Conservation (phyloP, 345 rosid genomes). For the Populus deltoides region DNA sequence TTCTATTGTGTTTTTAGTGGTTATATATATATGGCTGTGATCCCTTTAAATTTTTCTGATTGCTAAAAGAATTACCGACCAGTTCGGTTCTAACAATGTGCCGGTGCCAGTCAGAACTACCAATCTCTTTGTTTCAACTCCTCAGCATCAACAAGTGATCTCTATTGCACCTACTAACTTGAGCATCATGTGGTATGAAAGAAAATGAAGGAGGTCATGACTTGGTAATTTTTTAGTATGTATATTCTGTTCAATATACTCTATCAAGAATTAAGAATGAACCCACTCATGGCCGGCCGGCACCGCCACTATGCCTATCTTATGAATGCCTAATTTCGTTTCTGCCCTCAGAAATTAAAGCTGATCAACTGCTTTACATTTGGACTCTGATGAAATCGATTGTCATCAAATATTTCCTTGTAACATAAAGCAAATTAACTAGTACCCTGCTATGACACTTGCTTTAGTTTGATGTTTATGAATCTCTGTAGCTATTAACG, state of each 20-base stretch:
- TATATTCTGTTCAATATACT: not conserved
- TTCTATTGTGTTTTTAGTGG: not conserved
- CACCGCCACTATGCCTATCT: not conserved
- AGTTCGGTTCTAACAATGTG: not conserved
- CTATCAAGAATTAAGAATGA: not conserved
- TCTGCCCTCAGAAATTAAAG: not conserved
- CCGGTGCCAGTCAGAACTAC: not conserved
- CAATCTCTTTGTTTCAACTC: not conserved
- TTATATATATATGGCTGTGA: not conserved
- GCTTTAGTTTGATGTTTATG: not conserved
- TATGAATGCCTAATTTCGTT: not conserved
- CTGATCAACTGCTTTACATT: not conserved
- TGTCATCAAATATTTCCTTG: not conserved
- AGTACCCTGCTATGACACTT: not conserved
- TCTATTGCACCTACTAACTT: not conserved
- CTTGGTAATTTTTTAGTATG: not conserved
- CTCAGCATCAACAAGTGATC: not conserved
- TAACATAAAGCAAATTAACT: not conserved
- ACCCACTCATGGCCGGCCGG: not conserved
- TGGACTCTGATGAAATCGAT: not conserved
- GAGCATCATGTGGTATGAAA: not conserved
- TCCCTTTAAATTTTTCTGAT: not conserved
- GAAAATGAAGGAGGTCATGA: not conserved
- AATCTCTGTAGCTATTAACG: not conserved
- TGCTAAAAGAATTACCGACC: not conserved